A percentile compares a stretch with the other conserved stretches of the same genome.
Conservation (phyloP, 2,329 filamentous ascomycete genomes). For the Sporothrix dimorphospora region DNA sequence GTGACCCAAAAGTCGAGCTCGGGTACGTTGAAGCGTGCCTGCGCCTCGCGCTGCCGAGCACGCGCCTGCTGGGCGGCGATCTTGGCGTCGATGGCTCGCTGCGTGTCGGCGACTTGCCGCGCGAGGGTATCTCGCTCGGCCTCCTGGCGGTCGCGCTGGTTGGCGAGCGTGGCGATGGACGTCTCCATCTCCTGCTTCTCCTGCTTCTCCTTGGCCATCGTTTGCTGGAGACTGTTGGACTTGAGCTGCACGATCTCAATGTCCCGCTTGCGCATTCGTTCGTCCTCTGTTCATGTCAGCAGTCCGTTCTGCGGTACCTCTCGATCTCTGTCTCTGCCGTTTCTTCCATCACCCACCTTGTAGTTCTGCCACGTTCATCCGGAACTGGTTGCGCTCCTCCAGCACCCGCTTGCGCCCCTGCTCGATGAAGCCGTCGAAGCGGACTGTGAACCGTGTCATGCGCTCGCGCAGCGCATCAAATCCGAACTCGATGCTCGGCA, state of each 20-base stretch:
- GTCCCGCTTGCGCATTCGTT: slow-evolving; percentile 84
- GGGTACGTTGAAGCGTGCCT: slow-evolving; percentile 85
- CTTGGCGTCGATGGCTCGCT: slow-evolving; percentile 69
- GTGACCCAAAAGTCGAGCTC: slow-evolving; percentile 97
- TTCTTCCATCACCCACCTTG: slow-evolving; percentile 63
- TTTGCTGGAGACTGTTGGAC: slow-evolving; percentile 70
- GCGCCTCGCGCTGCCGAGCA: slow-evolving; percentile 75
- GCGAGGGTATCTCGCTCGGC: slow-evolving; percentile 60
- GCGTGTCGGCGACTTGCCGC: slow-evolving; percentile 66
- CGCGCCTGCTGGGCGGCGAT: slow-evolving; percentile 73
- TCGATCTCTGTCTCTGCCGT: neutral
- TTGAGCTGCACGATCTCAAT: slow-evolving; percentile 81
- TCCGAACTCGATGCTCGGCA: slow-evolving; percentile 91
- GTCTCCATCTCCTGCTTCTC: slow-evolving; percentile 76
- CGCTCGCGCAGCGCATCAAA: slow-evolving; percentile 94
- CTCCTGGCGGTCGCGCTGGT: slow-evolving; percentile 64
- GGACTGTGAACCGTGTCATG: slow-evolving; percentile 89
- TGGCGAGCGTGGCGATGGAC: slow-evolving; percentile 60
- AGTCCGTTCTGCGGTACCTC: neutral
- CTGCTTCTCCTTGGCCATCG: slow-evolving; percentile 73
- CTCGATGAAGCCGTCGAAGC: slow-evolving; percentile 94
- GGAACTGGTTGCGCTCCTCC: slow-evolving; percentile 92
- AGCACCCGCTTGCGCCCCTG: slow-evolving; percentile 85
- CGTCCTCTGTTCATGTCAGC: slow-evolving; percentile 67
- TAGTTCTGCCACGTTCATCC: slow-evolving; percentile 84